Evolutionary conservation across 108 stramenopile species (phyloP), one percentile per base, ranked within the genome.

Genomic region (Schizochytrium sp.): DNA sequence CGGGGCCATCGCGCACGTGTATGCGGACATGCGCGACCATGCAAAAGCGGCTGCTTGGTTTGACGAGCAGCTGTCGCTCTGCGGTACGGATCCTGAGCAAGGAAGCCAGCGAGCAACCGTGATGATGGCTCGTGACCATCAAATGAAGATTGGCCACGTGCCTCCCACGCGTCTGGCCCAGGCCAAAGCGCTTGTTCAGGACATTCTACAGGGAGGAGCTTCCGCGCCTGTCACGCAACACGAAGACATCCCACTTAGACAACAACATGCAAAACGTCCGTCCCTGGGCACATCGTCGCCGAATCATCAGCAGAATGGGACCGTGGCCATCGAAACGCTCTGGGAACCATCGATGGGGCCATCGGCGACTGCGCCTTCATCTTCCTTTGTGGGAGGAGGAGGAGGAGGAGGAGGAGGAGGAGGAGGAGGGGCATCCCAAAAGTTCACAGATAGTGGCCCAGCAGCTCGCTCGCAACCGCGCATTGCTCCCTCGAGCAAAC

Each of bases 21-120:
- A 83, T 34, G 76, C 76, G 6, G 76, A 83, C 3, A 83, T 83
- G 76, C 45, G 76, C 23, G 76, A 83, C 76, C 76, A 83, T 45
- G 51, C 76, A 0, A 83, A 53, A 45, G 76, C 76, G 16, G 76
- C 76, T 6, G 76, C 76, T 45, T 83, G 76, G 76, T 83, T 83
- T 34, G 76, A 83, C 51, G 45, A 53, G 45, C 76, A 83, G 51
- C 76, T 83, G 19, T 47, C 45, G 45, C 76, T 83, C 14, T 47
- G 45, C 25, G 76, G 51, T 6, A 83, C 45, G 6, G 76, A 83
- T 34, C 76, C 76, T 12, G 45, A 47, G 28, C 45, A 83, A 43
- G 76, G 76, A 2, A 23, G n/a, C 12, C 76, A 53, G 48, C 45
- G 51, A 6, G 4, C 76, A 14, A 83, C 45, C 23, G 23, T 53